phyloP scores from a whole-genome alignment of 306 rosid species.

The Vachellia pachyceras region DNA sequence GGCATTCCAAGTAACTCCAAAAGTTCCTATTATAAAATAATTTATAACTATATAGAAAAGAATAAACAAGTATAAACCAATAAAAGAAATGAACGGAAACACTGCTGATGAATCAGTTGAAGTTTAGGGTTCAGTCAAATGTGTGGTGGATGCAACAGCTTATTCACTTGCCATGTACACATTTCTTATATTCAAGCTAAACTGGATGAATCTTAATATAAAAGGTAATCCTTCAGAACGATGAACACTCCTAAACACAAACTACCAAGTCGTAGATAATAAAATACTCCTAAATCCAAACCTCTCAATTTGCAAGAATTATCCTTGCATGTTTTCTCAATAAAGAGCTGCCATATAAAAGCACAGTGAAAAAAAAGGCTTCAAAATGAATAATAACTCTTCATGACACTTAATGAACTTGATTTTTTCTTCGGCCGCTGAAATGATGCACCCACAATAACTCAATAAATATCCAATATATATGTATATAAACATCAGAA shows the following conservation, averaged over 20 bases:
- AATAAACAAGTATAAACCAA: conserved; percentile 27
- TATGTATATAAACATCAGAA: neutral
- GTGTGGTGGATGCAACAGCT: neutral
- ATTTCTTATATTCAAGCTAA: neutral
- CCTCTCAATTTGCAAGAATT: neutral
- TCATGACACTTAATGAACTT: neutral
- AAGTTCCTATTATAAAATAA: conserved; percentile 65
- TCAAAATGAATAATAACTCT: neutral
- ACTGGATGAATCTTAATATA: neutral
- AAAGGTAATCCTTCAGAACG: neutral
- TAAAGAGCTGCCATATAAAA: conserved; percentile 2
- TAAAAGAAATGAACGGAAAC: conserved; percentile 21
- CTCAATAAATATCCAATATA: neutral
- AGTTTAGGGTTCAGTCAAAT: conserved; percentile 8
- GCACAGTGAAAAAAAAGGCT: neutral
- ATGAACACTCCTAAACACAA: neutral
- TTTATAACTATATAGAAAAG: conserved; percentile 34
- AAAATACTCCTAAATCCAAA: neutral
- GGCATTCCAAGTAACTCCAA: conserved; percentile 90
- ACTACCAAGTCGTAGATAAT: neutral
- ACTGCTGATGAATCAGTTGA: conserved; percentile 8
- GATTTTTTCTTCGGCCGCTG: neutral
- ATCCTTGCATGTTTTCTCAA: conserved; percentile 4
- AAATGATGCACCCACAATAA: neutral
- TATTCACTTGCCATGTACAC: neutral